These are phyloP conservation scores for Kockovaella imperatae DNA, from an alignment of 768 basidiomycete genomes.

Conservation along the genomic window DNA sequence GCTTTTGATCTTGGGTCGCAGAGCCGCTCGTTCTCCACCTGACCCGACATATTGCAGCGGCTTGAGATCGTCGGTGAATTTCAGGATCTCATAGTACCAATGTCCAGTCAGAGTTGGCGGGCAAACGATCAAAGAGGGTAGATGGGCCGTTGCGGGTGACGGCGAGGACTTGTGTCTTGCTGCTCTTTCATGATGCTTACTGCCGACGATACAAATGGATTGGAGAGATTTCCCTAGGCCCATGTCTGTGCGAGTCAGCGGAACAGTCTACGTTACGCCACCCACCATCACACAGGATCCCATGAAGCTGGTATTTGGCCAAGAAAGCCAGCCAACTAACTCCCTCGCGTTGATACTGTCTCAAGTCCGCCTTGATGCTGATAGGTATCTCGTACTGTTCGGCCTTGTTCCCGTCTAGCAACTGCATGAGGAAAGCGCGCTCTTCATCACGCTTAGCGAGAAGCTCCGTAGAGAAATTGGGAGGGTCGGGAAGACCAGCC, in stretches of 20 bases:
- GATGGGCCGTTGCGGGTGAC: constrained; percentile 68
- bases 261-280: neutral
- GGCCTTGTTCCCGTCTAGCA: constrained; percentile 91
- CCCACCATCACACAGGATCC: constrained; percentile 92
- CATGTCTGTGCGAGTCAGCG: constrained; percentile 62
- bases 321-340: constrained; percentile 98
- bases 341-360: constrained; percentile 96
- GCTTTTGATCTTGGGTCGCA: constrained; percentile 54
- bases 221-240: constrained; percentile 96
- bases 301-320: constrained; percentile 94
- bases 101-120: constrained; percentile 97
- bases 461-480: constrained; percentile 79
- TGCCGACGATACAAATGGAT: constrained; percentile 90
- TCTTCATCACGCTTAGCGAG: constrained; percentile 78
- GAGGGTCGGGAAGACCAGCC: constrained; percentile 95
- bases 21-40: constrained; percentile 65
- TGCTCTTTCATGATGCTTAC: constrained; percentile 83
- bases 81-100: constrained; percentile 96
- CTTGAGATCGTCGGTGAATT: constrained; percentile 75
- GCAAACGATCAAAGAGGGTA: constrained; percentile 91
- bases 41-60: constrained; percentile 86
- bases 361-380: constrained; percentile 80
- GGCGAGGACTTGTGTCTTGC: constrained; percentile 59
- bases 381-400: constrained; percentile 82
- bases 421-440: constrained; percentile 81